Percentiles rank a stretch among this genome's conserved stretches.
phyloP scores from a whole-genome alignment of 2,329 filamentous ascomycete genomes.

The Ophiostoma sp. region DNA sequence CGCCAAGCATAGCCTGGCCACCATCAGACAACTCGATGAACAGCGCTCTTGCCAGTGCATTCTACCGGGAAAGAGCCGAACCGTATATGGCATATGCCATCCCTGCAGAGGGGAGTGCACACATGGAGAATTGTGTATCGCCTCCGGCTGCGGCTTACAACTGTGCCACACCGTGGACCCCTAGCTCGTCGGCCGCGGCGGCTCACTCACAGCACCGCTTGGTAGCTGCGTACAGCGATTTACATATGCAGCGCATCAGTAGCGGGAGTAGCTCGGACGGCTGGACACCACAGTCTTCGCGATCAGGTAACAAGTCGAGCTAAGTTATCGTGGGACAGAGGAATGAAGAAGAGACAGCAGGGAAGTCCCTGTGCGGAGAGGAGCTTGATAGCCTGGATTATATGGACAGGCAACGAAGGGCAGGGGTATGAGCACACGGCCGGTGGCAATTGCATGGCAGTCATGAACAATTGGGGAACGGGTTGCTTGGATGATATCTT shows the following conservation, averaged over 20 bases:
- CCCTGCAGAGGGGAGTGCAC: neutral
- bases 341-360: neutral
- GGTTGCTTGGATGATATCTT: neutral
- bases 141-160: neutral
- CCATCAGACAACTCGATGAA: neutral
- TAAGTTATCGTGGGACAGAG: neutral
- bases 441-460: neutral
- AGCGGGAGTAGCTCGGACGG: neutral
- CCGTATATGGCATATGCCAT: neutral
- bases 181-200: neutral
- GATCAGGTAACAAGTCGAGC: neutral
- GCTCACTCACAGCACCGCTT: neutral
- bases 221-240: neutral
- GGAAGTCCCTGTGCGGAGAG: neutral
- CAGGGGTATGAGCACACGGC: neutral
- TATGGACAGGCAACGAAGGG: neutral
- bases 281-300: slow-evolving; percentile 5
- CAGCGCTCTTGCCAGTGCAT: neutral
- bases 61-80: neutral
- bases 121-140: neutral
- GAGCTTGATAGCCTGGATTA: too few species aligned
- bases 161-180: neutral
- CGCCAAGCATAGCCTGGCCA: neutral
- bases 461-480: neutral
- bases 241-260: neutral